Conservation (phyloP, 139 green algal species). For the Auxenochlorella pyrenoidosa region DNA sequence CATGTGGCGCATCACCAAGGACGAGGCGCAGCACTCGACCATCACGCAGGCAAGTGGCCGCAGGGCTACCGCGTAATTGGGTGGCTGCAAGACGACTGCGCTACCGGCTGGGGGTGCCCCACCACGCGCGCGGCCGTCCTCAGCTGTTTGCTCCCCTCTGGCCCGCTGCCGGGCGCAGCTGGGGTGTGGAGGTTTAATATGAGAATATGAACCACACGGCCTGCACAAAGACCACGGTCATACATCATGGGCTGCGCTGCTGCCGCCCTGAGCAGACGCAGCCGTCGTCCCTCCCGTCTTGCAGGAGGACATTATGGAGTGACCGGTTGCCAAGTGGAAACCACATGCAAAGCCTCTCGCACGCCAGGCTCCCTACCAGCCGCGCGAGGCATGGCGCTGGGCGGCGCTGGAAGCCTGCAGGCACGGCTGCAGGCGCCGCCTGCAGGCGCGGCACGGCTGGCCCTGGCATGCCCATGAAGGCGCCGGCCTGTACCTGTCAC, state of each 20-base stretch:
- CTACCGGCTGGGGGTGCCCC: not conserved
- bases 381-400: no score
- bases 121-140: not conserved
- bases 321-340: not conserved
- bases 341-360: no score
- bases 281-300: not conserved
- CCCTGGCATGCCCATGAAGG: no score
- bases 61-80: no score
- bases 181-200: not conserved
- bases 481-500: no score
- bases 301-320: slow-evolving; percentile 23
- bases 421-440: no score
- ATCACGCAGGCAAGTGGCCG: slow-evolving; percentile 50
- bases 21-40: slow-evolving; percentile 72
- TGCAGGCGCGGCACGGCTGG: no score
- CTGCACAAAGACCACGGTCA: not conserved
- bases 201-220: not conserved
- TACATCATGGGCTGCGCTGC: not conserved
- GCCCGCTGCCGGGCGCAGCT: not conserved
- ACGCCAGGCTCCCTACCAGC: no score
- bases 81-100: no score
- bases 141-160: no score
- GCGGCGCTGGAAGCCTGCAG: no score
- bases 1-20: slow-evolving; percentile 91
- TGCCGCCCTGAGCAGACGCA: not conserved